phyloP scores from a whole-genome alignment of 108 stramenopile genomes.

The Epipyxis sp. region DNA sequence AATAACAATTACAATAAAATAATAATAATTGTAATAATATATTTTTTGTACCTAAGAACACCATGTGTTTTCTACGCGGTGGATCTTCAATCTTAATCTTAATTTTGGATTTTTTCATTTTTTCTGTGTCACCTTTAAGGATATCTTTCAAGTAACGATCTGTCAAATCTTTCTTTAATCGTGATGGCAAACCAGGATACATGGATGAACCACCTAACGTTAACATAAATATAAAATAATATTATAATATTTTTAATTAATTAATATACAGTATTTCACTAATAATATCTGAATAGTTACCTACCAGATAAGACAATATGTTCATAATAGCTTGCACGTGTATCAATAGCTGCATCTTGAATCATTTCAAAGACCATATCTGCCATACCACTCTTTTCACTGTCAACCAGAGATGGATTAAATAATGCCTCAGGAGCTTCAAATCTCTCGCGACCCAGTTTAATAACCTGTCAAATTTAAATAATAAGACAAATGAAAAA shows the following conservation, averaged over 20 bases:
- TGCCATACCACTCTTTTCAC: constrained; percentile 56
- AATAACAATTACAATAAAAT: too few species aligned
- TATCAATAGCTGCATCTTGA: constrained; percentile 63
- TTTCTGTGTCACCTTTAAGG: constrained; percentile 57
- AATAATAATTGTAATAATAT: too few species aligned
- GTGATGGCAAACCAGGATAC: constrained; percentile 49
- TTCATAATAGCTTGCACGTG: constrained; percentile 55
- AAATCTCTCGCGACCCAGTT: constrained; percentile 65
- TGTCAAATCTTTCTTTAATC: constrained; percentile 63
- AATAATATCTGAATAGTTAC: too few species aligned
- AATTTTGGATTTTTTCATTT: constrained; percentile 62
- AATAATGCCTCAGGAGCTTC: constrained; percentile 67
- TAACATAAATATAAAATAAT: constrained; percentile 17
- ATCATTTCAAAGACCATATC: constrained; percentile 72
- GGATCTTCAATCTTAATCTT: constrained; percentile 66
- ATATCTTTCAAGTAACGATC: constrained; percentile 61
- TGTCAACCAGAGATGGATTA: constrained; percentile 59
- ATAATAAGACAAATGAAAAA: too few species aligned
- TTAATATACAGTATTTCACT: too few species aligned
- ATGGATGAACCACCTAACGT: constrained; percentile 27
- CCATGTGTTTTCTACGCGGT: constrained; percentile 68
- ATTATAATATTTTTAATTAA: too few species aligned
- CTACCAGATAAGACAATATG: constrained; percentile 67
- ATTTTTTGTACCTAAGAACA: too few species aligned
- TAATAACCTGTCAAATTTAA: constrained; percentile 63